A percentile compares a stretch with the other conserved stretches of the same genome.
Evolutionary conservation across 2,329 filamentous ascomycete species (phyloP).

Genomic region (Microdochium trichocladiopsis): DNA sequence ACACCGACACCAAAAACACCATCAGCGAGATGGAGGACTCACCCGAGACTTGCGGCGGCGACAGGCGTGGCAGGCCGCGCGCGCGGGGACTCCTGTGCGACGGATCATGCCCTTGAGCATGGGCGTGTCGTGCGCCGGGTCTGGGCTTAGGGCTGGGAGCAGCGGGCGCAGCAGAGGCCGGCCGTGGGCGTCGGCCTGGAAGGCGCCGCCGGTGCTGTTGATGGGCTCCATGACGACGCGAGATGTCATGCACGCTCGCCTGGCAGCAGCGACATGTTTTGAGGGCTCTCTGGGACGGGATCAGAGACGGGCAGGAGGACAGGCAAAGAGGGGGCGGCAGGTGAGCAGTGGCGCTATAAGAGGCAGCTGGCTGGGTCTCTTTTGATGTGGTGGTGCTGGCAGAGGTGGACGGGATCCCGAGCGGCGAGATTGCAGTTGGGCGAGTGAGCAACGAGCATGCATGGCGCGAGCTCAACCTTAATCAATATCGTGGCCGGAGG

Average conservation of each 20-base stretch:
- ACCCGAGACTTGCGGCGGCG: neutral
- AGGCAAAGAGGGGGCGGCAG: neutral
- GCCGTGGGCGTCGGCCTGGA: neutral
- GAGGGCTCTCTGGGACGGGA: neutral
- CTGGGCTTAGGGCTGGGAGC: neutral
- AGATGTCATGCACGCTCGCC: neutral
- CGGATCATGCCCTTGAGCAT: neutral
- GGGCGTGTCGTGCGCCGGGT: neutral
- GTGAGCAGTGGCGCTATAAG: neutral
- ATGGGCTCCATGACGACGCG: neutral
- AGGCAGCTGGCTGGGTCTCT: neutral
- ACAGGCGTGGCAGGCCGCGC: neutral
- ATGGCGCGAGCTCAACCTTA: neutral
- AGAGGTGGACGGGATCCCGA: neutral
- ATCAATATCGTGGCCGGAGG: neutral
- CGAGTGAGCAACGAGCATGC: neutral
- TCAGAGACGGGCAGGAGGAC: too few species aligned
- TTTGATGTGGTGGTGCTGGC: neutral
- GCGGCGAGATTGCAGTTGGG: neutral
- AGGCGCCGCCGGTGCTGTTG: neutral
- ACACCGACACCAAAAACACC: neutral
- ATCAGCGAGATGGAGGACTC: neutral
- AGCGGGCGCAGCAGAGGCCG: neutral
- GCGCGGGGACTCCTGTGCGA: neutral
- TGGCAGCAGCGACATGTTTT: neutral